Conservation (phyloP, 495 filamentous ascomycete species). For the Thozetella sp. region DNA sequence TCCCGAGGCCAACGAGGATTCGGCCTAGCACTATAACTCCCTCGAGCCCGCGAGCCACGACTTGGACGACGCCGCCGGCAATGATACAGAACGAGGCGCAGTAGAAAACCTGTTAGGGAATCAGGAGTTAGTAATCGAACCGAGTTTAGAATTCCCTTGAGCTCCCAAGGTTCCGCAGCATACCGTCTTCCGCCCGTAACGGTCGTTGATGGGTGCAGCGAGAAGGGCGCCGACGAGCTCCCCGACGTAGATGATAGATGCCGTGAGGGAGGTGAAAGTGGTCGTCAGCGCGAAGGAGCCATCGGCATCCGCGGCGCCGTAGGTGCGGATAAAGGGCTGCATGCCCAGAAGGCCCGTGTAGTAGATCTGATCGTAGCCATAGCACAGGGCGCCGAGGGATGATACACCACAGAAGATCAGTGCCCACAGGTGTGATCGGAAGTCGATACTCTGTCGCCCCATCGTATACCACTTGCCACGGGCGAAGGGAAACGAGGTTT, state of each 20-base stretch:
- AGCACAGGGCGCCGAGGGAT: constrained; percentile 10
- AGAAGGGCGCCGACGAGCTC: constrained; percentile 18
- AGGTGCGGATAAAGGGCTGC: constrained; percentile 18
- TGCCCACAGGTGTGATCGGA: constrained; percentile 10
- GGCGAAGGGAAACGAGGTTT: neutral
- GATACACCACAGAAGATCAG: constrained; percentile 14
- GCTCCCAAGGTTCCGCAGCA: no score
- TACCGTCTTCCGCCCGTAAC: constrained; percentile 18
- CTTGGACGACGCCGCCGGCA: constrained; percentile 16
- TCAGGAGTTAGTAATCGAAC: no score
- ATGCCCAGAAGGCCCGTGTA: constrained; percentile 23
- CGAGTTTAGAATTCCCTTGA: no score
- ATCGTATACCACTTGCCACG: neutral
- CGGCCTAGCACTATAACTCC: constrained; percentile 15
- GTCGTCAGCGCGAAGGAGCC: constrained; percentile 6
- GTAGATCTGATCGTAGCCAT: constrained; percentile 20
- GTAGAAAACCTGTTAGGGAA: no score
- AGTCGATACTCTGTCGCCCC: constrained; percentile 3
- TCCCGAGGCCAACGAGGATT: constrained; percentile 19
- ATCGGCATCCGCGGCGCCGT: constrained; percentile 7
- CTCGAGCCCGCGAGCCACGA: constrained; percentile 7
- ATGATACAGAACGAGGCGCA: constrained; percentile 19
- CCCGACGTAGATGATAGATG: constrained; percentile 23
- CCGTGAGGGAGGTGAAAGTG: constrained; percentile 17
- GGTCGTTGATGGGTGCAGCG: constrained; percentile 22